These are phyloP conservation scores for Terfezia claveryi DNA, from an alignment of 495 filamentous ascomycete species.

Conservation along the genomic window DNA sequence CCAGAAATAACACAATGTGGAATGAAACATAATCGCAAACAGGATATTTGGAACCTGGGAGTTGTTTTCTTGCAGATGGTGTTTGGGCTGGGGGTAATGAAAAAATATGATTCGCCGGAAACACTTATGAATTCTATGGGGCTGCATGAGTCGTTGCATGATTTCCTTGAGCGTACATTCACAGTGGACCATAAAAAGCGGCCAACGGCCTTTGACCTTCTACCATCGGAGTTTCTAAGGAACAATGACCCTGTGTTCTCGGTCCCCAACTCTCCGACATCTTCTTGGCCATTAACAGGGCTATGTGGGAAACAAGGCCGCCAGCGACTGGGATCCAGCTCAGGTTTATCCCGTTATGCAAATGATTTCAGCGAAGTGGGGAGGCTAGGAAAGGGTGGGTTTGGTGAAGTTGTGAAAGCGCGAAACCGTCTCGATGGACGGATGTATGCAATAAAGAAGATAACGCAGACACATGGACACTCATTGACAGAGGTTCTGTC, in stretches of 20 bases:
- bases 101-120: slow-evolving; percentile 58
- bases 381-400: slow-evolving; percentile 75
- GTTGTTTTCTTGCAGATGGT: slow-evolving; percentile 80
- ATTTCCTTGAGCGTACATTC: slow-evolving; percentile 65
- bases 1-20: slow-evolving; percentile 49
- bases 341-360: slow-evolving; percentile 30
- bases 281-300: slow-evolving; percentile 3
- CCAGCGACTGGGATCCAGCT: slow-evolving; percentile 30
- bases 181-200: slow-evolving; percentile 60
- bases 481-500: slow-evolving; percentile 71
- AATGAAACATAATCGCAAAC: slow-evolving; percentile 37
- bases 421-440: slow-evolving; percentile 81
- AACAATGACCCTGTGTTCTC: slow-evolving; percentile 29
- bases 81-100: slow-evolving; percentile 57
- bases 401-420: slow-evolving; percentile 92
- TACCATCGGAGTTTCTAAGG: slow-evolving; percentile 69
- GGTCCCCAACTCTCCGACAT: slow-evolving; percentile 2
- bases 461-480: slow-evolving; percentile 56
- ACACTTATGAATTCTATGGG: slow-evolving; percentile 36
- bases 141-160: slow-evolving; percentile 51
- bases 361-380: slow-evolving; percentile 82
- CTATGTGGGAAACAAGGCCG: slow-evolving; percentile 19
- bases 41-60: slow-evolving; percentile 87
- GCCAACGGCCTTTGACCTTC: slow-evolving; percentile 70
- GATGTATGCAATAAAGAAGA: slow-evolving; percentile 92